A percentile compares a stretch with the other conserved stretches of the same genome.
Evolutionary conservation across 768 basidiomycete species (phyloP).

Genomic region (Panaeolus papilionaceus): DNA sequence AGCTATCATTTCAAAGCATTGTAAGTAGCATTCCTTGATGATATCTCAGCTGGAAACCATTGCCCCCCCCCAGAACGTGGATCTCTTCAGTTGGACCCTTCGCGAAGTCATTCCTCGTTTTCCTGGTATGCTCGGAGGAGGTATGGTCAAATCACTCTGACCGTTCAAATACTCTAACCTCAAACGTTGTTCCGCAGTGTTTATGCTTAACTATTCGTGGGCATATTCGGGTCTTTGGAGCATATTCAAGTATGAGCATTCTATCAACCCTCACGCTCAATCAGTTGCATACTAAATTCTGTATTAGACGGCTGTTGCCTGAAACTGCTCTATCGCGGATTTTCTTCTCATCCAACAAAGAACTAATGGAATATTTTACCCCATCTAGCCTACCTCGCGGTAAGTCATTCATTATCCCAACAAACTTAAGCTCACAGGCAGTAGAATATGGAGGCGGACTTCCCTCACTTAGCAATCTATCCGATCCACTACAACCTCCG

Average conservation of each 20-base stretch:
- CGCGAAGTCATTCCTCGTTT: conserved; percentile 73
- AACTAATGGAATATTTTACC: conserved; percentile 62
- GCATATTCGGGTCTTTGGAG: conserved; percentile 72
- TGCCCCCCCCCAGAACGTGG: conserved; percentile 50
- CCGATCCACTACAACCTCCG: conserved; percentile 51
- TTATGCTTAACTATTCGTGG: conserved; percentile 80
- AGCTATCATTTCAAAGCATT: conserved; percentile 57
- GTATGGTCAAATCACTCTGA: conserved; percentile 40
- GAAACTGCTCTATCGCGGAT: conserved; percentile 63
- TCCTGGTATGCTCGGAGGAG: conserved; percentile 79
- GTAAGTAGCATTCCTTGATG: conserved; percentile 45
- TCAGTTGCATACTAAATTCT: conserved; percentile 16
- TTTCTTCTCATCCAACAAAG: conserved; percentile 65
- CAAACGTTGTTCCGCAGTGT: conserved; percentile 47
- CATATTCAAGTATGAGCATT: conserved; percentile 58
- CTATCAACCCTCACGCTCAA: conserved; percentile 13
- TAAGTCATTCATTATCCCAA: conserved; percentile 33
- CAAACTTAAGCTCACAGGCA: conserved; percentile 27
- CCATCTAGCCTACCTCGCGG: conserved; percentile 63
- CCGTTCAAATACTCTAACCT: background rate
- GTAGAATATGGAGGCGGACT: conserved; percentile 75
- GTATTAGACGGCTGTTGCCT: conserved; percentile 64
- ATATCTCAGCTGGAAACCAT: background rate
- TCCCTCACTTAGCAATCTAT: conserved; percentile 53
- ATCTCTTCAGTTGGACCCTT: conserved; percentile 67